Conservation (phyloP, 352 stramenopile genomes). For the Thraustochytrium sp. region DNA sequence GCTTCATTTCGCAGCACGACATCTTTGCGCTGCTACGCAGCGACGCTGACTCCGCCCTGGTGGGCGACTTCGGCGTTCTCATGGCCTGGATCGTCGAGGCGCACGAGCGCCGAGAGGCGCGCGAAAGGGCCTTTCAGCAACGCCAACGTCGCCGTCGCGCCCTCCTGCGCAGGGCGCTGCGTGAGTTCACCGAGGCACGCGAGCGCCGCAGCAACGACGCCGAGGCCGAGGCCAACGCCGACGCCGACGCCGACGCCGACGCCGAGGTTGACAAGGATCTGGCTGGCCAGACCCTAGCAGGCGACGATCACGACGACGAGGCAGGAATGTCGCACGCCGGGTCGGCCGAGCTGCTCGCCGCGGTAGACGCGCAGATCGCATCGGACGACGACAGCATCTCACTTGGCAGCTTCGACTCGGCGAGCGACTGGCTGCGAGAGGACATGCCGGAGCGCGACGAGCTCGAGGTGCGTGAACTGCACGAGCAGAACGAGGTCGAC, state of each 20-base stretch:
- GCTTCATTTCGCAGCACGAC: constrained; percentile 20
- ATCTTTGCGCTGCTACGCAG: constrained; percentile 24
- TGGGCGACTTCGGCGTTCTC: background rate
- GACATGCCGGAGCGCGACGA: background rate
- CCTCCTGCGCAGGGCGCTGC: background rate
- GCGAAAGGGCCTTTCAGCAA: background rate
- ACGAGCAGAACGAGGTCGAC: background rate
- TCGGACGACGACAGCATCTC: background rate
- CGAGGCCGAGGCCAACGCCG: background rate
- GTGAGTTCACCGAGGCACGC: background rate
- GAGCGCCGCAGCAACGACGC: background rate
- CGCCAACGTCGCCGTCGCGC: background rate
- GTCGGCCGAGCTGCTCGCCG: too few relatives aligned
- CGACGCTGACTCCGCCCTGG: background rate
- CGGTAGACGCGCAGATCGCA: too few relatives aligned
- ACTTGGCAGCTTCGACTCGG: background rate
- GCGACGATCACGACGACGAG: too few relatives aligned
- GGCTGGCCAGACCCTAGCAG: background rate
- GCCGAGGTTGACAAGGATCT: background rate
- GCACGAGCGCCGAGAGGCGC: background rate
- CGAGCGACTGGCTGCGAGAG: background rate
- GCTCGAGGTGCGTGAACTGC: background rate
- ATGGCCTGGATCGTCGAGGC: background rate
- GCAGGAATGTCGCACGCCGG: too few relatives aligned
- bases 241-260: background rate